These are phyloP conservation scores for Solanum piurae DNA, from an alignment of 257 asterid species.

Conservation along the genomic window DNA sequence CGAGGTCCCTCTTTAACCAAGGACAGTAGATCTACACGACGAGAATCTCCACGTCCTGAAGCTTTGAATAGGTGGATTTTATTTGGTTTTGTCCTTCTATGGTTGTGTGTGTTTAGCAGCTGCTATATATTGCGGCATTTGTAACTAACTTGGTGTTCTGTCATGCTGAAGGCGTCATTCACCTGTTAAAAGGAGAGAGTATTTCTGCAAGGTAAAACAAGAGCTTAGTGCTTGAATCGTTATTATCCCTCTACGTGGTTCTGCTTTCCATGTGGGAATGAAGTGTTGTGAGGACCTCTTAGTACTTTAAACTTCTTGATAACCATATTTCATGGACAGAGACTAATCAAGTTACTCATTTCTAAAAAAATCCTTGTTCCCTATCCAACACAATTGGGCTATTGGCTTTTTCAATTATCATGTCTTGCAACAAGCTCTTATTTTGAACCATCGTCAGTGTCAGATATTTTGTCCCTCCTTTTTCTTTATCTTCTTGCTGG, in stretches of 20 bases:
- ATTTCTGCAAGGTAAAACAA: slow-evolving; percentile 90
- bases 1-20: slow-evolving; percentile 62
- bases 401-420: not conserved
- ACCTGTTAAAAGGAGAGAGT: slow-evolving; percentile 91
- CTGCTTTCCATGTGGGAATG: not conserved
- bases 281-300: slow-evolving; percentile 1
- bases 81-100: slow-evolving; percentile 42
- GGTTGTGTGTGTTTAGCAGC: slow-evolving; percentile 54
- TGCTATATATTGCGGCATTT: slow-evolving; percentile 51
- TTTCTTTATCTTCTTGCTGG: not conserved
- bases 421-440: not conserved
- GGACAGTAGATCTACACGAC: slow-evolving; percentile 54
- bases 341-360: not conserved
- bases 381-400: not conserved
- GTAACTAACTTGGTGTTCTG: slow-evolving; percentile 68
- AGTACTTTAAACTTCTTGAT: not conserved
- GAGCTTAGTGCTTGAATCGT: slow-evolving; percentile 39
- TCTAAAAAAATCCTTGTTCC: not conserved
- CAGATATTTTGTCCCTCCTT: not conserved
- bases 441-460: not conserved
- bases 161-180: slow-evolving; percentile 95
- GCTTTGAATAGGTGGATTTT: slow-evolving; percentile 82
- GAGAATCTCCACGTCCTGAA: slow-evolving; percentile 84
- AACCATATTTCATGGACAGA: not conserved
- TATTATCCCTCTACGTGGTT: slow-evolving; percentile 12